A percentile compares a stretch with the other conserved stretches of the same genome.
Evolutionary conservation across 2,329 filamentous ascomycete species (phyloP).

Genomic region (Neofusicoccum sp.): DNA sequence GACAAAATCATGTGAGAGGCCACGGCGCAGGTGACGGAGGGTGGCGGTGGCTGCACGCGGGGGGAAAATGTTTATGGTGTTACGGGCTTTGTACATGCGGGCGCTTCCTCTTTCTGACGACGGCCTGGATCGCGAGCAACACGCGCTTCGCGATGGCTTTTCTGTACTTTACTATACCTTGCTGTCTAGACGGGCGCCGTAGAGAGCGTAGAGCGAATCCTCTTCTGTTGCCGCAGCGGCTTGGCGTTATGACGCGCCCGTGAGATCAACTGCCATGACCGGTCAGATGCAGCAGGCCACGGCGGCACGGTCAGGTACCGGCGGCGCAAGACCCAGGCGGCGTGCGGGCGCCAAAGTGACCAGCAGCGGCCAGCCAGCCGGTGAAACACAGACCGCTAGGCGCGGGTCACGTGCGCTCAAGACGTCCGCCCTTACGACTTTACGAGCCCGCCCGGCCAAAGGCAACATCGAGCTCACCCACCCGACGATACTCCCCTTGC

Average conservation of each 20-base stretch:
- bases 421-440: conserved; percentile 9
- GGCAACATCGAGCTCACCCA: conserved; percentile 23
- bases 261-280: conserved; percentile 1
- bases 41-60: not conserved
- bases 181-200: conserved; percentile 1
- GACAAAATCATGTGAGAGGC: conserved; percentile 57
- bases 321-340: not conserved
- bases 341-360: conserved; percentile 3
- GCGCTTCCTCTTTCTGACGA: not conserved
- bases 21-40: conserved; percentile 4
- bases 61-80: conserved; percentile 17
- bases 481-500: conserved; percentile 10
- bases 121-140: not conserved
- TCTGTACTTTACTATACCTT: conserved; percentile 12
- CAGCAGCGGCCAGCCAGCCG: not conserved
- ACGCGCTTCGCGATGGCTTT: not conserved
- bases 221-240: not conserved
- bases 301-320: not conserved
- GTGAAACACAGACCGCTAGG: not conserved
- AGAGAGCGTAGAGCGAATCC: conserved; percentile 3
- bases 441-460: conserved; percentile 23
- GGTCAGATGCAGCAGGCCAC: conserved; percentile 4
- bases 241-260: not conserved
- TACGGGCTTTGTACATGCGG: conserved; percentile 18
- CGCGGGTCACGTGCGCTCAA: conserved; percentile 5